Percentiles rank a stretch among this genome's conserved stretches.
phyloP scores from a whole-genome alignment of 176 grass and related monocot species.

The Eremochloa ophiuroides region DNA sequence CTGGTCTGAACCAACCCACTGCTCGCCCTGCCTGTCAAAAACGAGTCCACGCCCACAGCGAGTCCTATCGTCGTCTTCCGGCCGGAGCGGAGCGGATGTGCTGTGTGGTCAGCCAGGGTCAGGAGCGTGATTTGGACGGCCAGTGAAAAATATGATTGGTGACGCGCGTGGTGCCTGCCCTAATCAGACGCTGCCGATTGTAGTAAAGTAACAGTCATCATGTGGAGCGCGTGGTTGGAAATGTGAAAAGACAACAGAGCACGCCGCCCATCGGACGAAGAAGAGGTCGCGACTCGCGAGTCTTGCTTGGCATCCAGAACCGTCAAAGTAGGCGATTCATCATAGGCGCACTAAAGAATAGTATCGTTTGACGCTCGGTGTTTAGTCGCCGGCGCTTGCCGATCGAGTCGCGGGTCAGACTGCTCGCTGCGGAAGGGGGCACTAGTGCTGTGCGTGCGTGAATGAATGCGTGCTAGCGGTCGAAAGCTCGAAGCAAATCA shows the following conservation, averaged over 20 bases:
- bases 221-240: background rate
- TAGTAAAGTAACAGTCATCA: background rate
- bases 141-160: background rate
- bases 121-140: conserved; percentile 9
- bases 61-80: background rate
- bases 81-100: background rate
- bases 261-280: background rate
- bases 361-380: background rate
- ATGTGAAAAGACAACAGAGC: background rate
- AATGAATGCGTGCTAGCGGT: no score
- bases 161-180: background rate
- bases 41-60: background rate
- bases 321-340: background rate
- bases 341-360: background rate
- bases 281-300: background rate
- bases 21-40: background rate
- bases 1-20: background rate
- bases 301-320: background rate
- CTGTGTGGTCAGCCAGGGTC: no score
- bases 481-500: background rate
- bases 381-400: conserved; percentile 5
- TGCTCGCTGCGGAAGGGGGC: background rate
- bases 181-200: background rate
- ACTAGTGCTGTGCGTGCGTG: background rate
- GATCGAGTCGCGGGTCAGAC: background rate